Evolutionary conservation across 169 alveolate genomes (phyloP).

Genomic region (Amoebophrya sp.): DNA sequence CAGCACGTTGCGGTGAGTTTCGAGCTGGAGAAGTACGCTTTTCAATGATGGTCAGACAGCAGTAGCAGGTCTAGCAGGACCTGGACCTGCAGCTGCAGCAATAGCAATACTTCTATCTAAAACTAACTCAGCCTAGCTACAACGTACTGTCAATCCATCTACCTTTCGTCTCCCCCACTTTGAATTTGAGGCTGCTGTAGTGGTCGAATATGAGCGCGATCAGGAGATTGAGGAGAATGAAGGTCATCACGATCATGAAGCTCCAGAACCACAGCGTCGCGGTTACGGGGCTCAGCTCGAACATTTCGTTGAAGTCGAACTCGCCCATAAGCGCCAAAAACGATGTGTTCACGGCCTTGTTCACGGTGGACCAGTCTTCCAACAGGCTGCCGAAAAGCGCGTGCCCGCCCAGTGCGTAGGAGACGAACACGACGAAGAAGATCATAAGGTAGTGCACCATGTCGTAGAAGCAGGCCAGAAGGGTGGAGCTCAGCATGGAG

Average conservation of each 20-base stretch:
- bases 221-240: neutral
- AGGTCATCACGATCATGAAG: neutral
- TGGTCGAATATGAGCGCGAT: neutral
- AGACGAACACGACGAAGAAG: neutral
- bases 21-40: too few relatives aligned
- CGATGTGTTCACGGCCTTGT: neutral
- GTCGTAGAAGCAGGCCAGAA: neutral
- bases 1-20: too few relatives aligned
- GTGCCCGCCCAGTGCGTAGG: neutral
- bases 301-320: conserved; percentile 5
- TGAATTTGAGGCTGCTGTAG: neutral
- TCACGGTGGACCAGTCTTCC: conserved; percentile 2
- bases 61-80: too few relatives aligned
- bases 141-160: too few relatives aligned
- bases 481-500: neutral
- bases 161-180: neutral
- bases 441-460: neutral
- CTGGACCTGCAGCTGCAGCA: too few relatives aligned
- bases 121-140: too few relatives aligned
- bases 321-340: conserved; percentile 8
- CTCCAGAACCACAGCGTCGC: neutral
- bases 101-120: too few relatives aligned
- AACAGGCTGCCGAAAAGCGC: neutral
- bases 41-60: too few relatives aligned
- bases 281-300: neutral